Conservation (phyloP, 2,329 filamentous ascomycete species). For the Fusarium pseudonygamai region DNA sequence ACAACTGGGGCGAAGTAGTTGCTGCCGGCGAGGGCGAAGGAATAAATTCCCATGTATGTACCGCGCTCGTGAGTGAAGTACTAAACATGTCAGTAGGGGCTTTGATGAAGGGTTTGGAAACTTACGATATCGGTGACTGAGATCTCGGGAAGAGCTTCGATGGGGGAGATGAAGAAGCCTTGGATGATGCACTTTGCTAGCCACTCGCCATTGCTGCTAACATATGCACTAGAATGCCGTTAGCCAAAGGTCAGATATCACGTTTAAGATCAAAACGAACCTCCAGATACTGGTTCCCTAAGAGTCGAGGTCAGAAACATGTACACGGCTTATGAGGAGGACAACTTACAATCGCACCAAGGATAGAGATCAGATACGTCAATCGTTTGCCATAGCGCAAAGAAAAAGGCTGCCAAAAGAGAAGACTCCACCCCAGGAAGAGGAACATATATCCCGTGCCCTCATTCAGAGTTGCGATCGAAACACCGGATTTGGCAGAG, state of each 20-base stretch:
- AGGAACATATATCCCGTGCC: conserved; percentile 55
- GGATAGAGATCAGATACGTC: conserved; percentile 51
- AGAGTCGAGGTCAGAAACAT: not conserved
- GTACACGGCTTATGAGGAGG: accelerated
- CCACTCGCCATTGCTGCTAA: conserved; percentile 52
- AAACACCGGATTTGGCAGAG: conserved; percentile 43
- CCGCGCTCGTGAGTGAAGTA: conserved; percentile 54
- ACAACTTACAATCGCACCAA: conserved; percentile 40
- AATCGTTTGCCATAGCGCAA: conserved; percentile 55
- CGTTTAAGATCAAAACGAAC: not conserved
- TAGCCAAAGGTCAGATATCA: not conserved
- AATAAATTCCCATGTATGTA: conserved; percentile 55
- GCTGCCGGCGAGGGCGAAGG: conserved; percentile 50
- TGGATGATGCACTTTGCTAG: conserved; percentile 54
- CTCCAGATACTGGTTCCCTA: conserved; percentile 40
- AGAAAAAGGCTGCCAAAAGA: conserved; percentile 59
- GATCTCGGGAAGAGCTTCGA: conserved; percentile 58
- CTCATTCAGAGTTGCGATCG: conserved; percentile 48
- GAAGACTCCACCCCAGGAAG: conserved; percentile 55
- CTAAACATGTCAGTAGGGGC: not conserved
- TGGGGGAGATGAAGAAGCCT: conserved; percentile 55
- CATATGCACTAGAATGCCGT: conserved; percentile 41
- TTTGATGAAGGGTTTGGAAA: accelerated
- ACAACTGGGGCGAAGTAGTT: conserved; percentile 57
- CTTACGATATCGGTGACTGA: conserved; percentile 53